phyloP scores from a whole-genome alignment of 208 protist genomes.

The Acanthamoeba healyi region DNA sequence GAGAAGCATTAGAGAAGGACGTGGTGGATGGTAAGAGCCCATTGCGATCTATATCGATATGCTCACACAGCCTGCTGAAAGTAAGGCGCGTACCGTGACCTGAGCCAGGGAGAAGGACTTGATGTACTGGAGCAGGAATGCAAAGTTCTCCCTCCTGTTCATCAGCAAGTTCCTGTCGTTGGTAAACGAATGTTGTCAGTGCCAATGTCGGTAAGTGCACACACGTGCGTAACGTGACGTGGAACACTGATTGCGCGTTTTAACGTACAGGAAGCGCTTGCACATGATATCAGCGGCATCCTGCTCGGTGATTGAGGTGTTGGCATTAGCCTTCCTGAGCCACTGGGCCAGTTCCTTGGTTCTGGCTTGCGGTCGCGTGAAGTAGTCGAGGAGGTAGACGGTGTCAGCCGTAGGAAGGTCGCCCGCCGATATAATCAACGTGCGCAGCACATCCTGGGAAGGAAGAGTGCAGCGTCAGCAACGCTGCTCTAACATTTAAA shows the following conservation, averaged over 20 bases:
- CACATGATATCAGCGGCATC: neutral
- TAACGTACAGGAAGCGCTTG: constrained; percentile 38
- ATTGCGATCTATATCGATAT: no score
- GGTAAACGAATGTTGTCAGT: no score
- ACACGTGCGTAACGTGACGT: no score
- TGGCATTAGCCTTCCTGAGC: neutral
- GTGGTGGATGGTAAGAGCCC: no score
- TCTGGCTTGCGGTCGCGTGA: neutral
- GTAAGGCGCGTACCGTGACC: neutral
- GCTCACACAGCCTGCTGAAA: no score
- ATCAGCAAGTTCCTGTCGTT: constrained; percentile 20
- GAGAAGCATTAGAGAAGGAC: no score
- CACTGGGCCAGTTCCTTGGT: neutral
- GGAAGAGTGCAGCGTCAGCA: neutral
- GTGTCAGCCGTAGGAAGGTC: neutral
- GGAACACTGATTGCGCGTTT: no score
- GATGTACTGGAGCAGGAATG: constrained; percentile 27
- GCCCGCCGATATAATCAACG: neutral
- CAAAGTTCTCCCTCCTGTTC: neutral
- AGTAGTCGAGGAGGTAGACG: constrained; percentile 5
- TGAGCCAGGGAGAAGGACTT: constrained; percentile 6
- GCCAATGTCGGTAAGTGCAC: no score
- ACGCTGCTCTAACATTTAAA: no score
- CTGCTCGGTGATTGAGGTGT: neutral
- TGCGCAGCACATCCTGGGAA: neutral